Evolutionary conservation across 2,329 filamentous ascomycete genomes (phyloP).

Genomic region (Curvularia sp.): DNA sequence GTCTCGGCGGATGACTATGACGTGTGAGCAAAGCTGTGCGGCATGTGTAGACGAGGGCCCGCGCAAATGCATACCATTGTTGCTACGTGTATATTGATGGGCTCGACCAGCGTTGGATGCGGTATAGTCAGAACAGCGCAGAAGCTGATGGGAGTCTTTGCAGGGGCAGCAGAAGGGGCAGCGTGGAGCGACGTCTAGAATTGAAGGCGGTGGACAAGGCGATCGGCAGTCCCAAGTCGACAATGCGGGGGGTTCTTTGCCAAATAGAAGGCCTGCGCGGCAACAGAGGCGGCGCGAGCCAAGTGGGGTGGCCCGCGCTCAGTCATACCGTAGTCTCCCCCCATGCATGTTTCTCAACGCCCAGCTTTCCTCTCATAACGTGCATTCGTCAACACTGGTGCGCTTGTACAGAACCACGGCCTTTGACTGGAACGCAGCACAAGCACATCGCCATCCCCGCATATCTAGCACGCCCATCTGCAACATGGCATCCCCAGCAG

Average conservation of each 20-base stretch:
- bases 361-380: not conserved
- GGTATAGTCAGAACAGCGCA: slow-evolving; percentile 1
- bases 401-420: not conserved
- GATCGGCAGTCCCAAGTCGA: slow-evolving; percentile 32
- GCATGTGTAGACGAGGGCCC: not conserved
- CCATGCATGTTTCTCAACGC: slow-evolving; percentile 1
- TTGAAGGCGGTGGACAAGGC: slow-evolving; percentile 22
- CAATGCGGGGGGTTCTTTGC: slow-evolving; percentile 27
- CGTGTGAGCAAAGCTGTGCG: slow-evolving; percentile 33
- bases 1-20: slow-evolving; percentile 42
- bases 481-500: slow-evolving; percentile 50
- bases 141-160: slow-evolving; percentile 10
- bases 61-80: slow-evolving; percentile 40
- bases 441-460: not conserved
- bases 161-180: slow-evolving; percentile 6
- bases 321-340: not conserved
- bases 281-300: slow-evolving; percentile 14
- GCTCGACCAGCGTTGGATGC: slow-evolving; percentile 3
- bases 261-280: slow-evolving; percentile 16
- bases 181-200: slow-evolving; percentile 19
- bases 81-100: slow-evolving; percentile 7
- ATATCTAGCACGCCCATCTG: not conserved
- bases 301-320: slow-evolving; percentile 15
- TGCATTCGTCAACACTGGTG: not conserved
- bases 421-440: not conserved